A percentile compares a stretch with the other conserved stretches of the same genome.
Conservation (phyloP, 345 rosid species). For the thale cress (Arabidopsis thaliana) region DNA sequence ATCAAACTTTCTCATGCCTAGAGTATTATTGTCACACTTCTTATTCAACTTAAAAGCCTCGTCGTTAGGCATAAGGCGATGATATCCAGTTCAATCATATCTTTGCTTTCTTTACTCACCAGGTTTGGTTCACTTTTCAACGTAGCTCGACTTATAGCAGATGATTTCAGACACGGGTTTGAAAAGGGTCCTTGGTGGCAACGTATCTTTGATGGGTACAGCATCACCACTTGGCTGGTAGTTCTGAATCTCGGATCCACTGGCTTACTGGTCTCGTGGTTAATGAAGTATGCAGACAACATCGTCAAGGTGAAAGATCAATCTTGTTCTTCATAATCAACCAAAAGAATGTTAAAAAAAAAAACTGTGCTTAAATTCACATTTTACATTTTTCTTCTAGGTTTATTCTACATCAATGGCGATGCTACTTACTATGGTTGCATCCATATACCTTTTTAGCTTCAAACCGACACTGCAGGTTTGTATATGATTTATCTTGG, state of each 20-base stretch:
- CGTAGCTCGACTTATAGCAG: conserved; percentile 71
- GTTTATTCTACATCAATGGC: conserved; percentile 92
- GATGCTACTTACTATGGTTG: conserved; percentile 80
- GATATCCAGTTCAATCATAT: not conserved
- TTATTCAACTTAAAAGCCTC: not conserved
- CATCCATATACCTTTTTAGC: conserved; percentile 69
- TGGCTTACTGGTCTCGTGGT: conserved; percentile 84
- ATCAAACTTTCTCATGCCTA: conserved; percentile 33
- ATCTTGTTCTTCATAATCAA: conserved; percentile 18
- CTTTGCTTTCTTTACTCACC: conserved; percentile 15
- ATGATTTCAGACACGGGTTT: conserved; percentile 90
- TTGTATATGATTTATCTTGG: conserved; percentile 12
- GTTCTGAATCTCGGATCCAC: conserved; percentile 85
- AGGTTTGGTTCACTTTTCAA: conserved; percentile 92
- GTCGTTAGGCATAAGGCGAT: not conserved
- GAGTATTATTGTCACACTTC: not conserved
- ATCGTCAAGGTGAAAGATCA: conserved; percentile 74
- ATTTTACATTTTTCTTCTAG: conserved; percentile 45
- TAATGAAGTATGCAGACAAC: conserved; percentile 94
- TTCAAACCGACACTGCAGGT: conserved; percentile 84
- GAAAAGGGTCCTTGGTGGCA: conserved; percentile 98
- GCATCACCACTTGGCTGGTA: conserved; percentile 79
- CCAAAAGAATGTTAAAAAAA: not conserved
- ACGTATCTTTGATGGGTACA: conserved; percentile 79
- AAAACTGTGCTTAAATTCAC: not conserved